Percentiles rank a stretch among this genome's conserved stretches.
Conservation (phyloP, 179 eudicot species). For the Drosera spatulata region DNA sequence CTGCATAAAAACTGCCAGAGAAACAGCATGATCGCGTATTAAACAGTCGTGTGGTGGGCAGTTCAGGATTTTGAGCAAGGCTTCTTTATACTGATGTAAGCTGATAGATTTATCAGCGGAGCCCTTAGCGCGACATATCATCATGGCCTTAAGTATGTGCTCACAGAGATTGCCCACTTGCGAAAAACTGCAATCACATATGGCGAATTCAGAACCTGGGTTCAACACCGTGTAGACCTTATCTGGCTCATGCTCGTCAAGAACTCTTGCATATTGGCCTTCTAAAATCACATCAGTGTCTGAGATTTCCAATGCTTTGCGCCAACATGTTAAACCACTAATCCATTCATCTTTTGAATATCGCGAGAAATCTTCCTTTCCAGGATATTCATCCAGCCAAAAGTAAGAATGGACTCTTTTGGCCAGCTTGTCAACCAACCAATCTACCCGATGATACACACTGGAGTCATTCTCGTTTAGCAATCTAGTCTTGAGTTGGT, state of each 20-base stretch:
- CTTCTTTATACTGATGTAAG: slow-evolving; percentile 50
- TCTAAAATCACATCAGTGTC: slow-evolving; percentile 53
- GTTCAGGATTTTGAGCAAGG: slow-evolving; percentile 44
- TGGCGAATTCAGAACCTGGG: slow-evolving; percentile 71
- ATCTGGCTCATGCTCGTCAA: slow-evolving; percentile 38
- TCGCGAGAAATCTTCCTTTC: slow-evolving; percentile 69
- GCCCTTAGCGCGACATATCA: slow-evolving; percentile 36
- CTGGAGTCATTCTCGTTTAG: slow-evolving; percentile 43
- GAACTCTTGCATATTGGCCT: slow-evolving; percentile 47
- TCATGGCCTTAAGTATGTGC: slow-evolving; percentile 56
- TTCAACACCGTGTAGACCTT: slow-evolving; percentile 33
- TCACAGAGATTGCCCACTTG: slow-evolving; percentile 75
- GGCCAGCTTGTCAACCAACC: slow-evolving; percentile 73
- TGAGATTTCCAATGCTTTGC: slow-evolving; percentile 47
- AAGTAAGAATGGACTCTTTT: slow-evolving; percentile 87
- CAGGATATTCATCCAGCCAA: slow-evolving; percentile 90
- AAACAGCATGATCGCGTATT: slow-evolving; percentile 84
- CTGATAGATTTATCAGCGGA: slow-evolving; percentile 39
- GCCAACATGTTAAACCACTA: slow-evolving; percentile 63
- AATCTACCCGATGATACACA: slow-evolving; percentile 68
- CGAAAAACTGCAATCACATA: slow-evolving; percentile 63
- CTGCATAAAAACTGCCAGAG: slow-evolving; percentile 63
- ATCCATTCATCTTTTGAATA: slow-evolving; percentile 78
- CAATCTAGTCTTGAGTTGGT: slow-evolving; percentile 64
- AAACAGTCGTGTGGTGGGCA: slow-evolving; percentile 66